Base-by-base conservation (phyloP, 768 basidiomycete species). In the Suillus occidentalis region DNA sequence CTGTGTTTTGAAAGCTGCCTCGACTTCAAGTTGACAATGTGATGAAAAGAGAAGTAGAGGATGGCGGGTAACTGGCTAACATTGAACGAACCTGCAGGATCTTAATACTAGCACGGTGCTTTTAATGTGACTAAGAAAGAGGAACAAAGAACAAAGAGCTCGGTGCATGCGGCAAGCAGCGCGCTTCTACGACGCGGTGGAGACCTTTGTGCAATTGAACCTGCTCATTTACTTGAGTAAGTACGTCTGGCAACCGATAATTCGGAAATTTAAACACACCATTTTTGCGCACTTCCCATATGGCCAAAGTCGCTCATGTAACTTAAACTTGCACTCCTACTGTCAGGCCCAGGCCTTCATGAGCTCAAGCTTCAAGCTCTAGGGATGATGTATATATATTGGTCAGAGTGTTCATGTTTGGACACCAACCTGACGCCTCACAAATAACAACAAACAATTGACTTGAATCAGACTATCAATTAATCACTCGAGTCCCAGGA, bases 191-290 rank as follows among this genome's bases (percentile, higher is more conserved):
- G 50, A 16, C 13, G 22, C 5, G 9, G 34, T 36, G 12, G 20
- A 56, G 53, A 57, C 56, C 36, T 37, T 57, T 37, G 55, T 56
- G 55, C 20, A n/a, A 12, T 56, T 56, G n/a, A 37, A 56, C 20
- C 25, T 16, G 50, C 8, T 13, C 53, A n/a, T 20, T 28, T 6
- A 53, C 9, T 2, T 10, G 10, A 16, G 34, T 36, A 36, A 16
- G 34, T 36, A 36, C 34, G 0, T 52, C 18, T 34, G 31, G 31
- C 20, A 55, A 37, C 14, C 36, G 13, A 37, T 37, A 14, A 5
- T 56, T 36, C 13, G 7, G 56, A 22, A 22, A 52, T 31, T 52
- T 28, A 18, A 18, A 37, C n/a, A 6, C 34, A 7, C 34, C 34
- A 22, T 56, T 37, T 37, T 14, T 37, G 14, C 13, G 22, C 47